Base-by-base conservation (phyloP, 2,329 filamentous ascomycete species). In the Penicillium sp. region DNA sequence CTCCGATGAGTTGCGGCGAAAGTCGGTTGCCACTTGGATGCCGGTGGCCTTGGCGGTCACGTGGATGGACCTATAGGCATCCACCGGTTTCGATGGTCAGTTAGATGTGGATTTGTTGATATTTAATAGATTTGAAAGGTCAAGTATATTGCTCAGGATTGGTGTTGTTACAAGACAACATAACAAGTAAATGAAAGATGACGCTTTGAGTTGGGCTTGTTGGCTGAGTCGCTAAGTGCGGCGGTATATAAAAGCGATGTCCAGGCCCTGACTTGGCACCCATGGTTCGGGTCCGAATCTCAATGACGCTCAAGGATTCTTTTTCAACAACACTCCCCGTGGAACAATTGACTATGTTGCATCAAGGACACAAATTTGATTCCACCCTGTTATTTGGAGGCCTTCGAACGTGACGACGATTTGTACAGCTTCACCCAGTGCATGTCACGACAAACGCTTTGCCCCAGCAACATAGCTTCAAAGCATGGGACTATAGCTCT, bases 1-100 rank as follows among this genome's bases (percentile, higher is more conserved):
- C 50, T 62, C 57, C 58, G 53, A 55, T 55, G 54, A 50, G 60
- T 56, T 62, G 67, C 66, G 68, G 69, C 68, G 68, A 69, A 67
- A 57, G 59, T 64, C 61, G 44, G 54, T 63, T 66, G 68, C 67
- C 63, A 68, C 56, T 56, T 31, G 30, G 54, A 57, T 40, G 39
- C 30, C 24, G 44, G 48, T 55, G 44, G 45, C 39, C 60, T 63
- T 64, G 63, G 31, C 5, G 14, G 18, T 55, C 65, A 67, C 62
- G 63, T 67, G 64, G 13, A 4, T 13, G 11, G 7, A 36, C 49
- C 47, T 55, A 46, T 5, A 60, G 51, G 44, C 49, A 44, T 27
- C n/a, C 7, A 36, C 10, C 14, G 16, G 18, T 27, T 22, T 45
- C 7, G 30, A 25, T 43, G 20, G 24, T 44, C 18, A 36, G 22